Evolutionary conservation across 495 filamentous ascomycete genomes (phyloP).

Genomic region (Immersiella caudata): DNA sequence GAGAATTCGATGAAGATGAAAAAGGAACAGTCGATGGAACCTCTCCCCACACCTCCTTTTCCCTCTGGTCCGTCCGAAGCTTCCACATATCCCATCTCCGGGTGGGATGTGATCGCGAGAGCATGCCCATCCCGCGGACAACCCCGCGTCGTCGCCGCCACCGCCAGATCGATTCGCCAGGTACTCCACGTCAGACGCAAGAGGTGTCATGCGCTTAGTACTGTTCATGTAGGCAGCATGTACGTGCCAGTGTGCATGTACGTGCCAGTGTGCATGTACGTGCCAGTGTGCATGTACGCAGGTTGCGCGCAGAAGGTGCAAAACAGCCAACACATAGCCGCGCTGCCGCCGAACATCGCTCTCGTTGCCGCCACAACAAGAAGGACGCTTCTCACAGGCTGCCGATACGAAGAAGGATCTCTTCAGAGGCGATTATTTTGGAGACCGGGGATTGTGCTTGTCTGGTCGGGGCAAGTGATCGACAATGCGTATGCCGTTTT

Average conservation of each 20-base stretch:
- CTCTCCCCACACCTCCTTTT: conserved; percentile 22
- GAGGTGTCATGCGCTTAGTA: not conserved
- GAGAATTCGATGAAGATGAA: conserved; percentile 2
- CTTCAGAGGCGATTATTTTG: not conserved
- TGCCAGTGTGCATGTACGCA: not conserved
- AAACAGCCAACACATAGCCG: not conserved
- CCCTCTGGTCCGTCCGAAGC: not conserved
- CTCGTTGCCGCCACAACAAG: not conserved
- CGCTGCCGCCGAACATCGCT: conserved; percentile 8
- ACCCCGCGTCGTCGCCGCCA: conserved; percentile 26
- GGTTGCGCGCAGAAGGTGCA: not conserved
- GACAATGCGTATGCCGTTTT: conserved; percentile 7
- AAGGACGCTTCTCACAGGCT: not conserved
- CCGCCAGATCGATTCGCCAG: conserved; percentile 9
- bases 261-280: not conserved
- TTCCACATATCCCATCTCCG: not conserved
- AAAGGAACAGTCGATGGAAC: conserved; percentile 28
- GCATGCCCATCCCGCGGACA: conserved; percentile 27
- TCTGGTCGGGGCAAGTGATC: conserved; percentile 13
- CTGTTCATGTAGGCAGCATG: not conserved
- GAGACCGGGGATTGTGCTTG: not conserved
- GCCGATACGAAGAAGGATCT: not conserved
- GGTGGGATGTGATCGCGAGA: not conserved
- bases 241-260: not conserved
- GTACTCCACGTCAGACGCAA: not conserved